These are phyloP conservation scores for Piedraia hortae DNA, from an alignment of 2,329 filamentous ascomycete genomes.

Conservation along the genomic window DNA sequence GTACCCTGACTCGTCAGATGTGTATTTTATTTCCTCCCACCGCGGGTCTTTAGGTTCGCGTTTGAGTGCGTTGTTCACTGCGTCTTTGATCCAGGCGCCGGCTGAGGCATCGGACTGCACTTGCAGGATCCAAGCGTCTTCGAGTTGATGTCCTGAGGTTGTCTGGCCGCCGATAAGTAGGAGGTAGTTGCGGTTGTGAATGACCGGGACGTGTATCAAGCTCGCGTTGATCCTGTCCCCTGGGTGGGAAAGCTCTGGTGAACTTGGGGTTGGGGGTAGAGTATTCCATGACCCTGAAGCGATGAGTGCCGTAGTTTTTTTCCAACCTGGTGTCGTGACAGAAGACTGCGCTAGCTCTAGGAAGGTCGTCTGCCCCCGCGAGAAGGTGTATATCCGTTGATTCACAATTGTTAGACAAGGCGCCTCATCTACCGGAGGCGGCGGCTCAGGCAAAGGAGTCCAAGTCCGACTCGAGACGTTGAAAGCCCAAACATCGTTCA, in stretches of 20 bases:
- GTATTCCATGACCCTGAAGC: slow-evolving; percentile 15
- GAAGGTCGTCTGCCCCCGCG: slow-evolving; percentile 3
- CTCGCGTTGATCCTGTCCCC: slow-evolving; percentile 17
- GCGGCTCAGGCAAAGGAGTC: slow-evolving; percentile 20
- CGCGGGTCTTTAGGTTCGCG: slow-evolving; percentile 20
- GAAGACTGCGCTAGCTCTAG: slow-evolving; percentile 4
- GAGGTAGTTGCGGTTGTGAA: slow-evolving; percentile 25
- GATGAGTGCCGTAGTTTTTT: slow-evolving; percentile 3
- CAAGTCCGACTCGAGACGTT: slow-evolving; percentile 16
- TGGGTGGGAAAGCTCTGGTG: slow-evolving; percentile 17
- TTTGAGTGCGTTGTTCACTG: slow-evolving; percentile 18
- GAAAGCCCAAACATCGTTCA: slow-evolving; percentile 20
- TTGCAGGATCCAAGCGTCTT: slow-evolving; percentile 27
- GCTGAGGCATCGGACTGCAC: slow-evolving; percentile 20
- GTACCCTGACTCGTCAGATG: slow-evolving; percentile 15
- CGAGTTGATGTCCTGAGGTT: slow-evolving; percentile 4
- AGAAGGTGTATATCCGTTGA: slow-evolving; percentile 14
- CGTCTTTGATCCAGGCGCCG: slow-evolving; percentile 24
- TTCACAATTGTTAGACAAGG: slow-evolving; percentile 19
- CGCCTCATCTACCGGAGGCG: slow-evolving; percentile 9
- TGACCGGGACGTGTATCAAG: slow-evolving; percentile 22
- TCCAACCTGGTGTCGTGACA: slow-evolving; percentile 2
- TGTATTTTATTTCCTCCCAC: slow-evolving; percentile 25
- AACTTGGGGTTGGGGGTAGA: slow-evolving; percentile 12
- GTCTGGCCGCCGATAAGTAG: slow-evolving; percentile 23